Base-by-base conservation (phyloP, 2,329 filamentous ascomycete species). In the Sordariomycetes sp. region DNA sequence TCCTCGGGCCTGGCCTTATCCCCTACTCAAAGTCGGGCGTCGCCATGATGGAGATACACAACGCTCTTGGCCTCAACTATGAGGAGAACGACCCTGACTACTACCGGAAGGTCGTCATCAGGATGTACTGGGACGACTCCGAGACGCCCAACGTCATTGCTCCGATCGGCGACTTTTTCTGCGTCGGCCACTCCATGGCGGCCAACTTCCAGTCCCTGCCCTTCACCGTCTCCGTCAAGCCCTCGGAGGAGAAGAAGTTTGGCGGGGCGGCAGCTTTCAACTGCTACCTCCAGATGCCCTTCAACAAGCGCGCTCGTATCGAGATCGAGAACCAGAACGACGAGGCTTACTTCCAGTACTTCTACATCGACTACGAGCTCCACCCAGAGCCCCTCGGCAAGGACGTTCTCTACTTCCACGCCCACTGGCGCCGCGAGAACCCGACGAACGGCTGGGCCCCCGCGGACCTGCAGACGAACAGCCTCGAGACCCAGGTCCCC, bases 341-440 rank as follows among this genome's bases (percentile, higher is more conserved):
- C 35, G 58, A 65, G 12, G 64, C 67, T 32, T 68, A 68, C 57
- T 59, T 69, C 57, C 67, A 69, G 54, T 69, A 68, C 58, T 69
- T 69, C 59, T 69, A 68, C 55, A 67, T 69, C 53, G 66, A 69
- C 62, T 69, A 69, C 58, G 67, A 68, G 58, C 62, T 69, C 2
- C 62, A 62, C 39, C 57, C 64, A 0, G 56, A 64, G 52, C 64
- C 65, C 3, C 58, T 64, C 25, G 64, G 63, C 25, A 61, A 55
- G 12, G 65, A 69, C 17, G 65, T 66, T 3, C 61, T 66, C n/a
- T 69, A 63, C 61, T 68, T 69, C 58, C 67, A 69, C 59, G 65
- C 66, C 2, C 66, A 68, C 58, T 68, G 67, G 67, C 65, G 64
- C 2, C 65, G 67, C 10, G 60, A 65, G 60, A 67, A 68, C 57